These are phyloP conservation scores for Monosporozyma aerobia DNA, from an alignment of 805 yeast genomes.

Conservation along the genomic window DNA sequence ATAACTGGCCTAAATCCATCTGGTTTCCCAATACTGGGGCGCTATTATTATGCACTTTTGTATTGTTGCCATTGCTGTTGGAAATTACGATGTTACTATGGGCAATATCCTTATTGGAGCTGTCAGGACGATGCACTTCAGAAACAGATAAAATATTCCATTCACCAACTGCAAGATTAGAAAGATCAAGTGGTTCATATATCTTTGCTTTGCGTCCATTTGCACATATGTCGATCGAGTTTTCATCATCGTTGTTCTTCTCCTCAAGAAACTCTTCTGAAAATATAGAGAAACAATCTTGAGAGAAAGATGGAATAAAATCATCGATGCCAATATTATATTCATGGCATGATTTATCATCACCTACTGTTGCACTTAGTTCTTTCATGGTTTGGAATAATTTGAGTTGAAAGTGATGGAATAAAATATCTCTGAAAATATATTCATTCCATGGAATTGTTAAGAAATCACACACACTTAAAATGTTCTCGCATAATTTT, in stretches of 20 bases:
- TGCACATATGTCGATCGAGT: too few species aligned
- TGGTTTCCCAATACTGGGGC: background rate
- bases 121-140: background rate
- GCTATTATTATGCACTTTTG: background rate
- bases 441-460: conserved; percentile 18
- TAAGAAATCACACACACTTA: conserved; percentile 9
- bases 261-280: background rate
- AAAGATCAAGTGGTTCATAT: background rate
- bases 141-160: background rate
- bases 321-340: background rate
- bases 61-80: background rate
- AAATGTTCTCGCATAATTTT: conserved; percentile 7
- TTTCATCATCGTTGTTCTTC: background rate
- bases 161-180: background rate
- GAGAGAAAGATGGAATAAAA: background rate
- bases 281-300: background rate
- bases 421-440: conserved; percentile 3
- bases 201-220: background rate
- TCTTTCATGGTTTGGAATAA: background rate
- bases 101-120: background rate
- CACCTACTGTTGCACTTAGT: background rate
- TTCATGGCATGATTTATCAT: background rate
- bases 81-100: background rate
- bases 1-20: background rate
- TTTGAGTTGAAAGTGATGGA: background rate